Conservation (phyloP, 306 rosid genomes). For the Quercus parvula region DNA sequence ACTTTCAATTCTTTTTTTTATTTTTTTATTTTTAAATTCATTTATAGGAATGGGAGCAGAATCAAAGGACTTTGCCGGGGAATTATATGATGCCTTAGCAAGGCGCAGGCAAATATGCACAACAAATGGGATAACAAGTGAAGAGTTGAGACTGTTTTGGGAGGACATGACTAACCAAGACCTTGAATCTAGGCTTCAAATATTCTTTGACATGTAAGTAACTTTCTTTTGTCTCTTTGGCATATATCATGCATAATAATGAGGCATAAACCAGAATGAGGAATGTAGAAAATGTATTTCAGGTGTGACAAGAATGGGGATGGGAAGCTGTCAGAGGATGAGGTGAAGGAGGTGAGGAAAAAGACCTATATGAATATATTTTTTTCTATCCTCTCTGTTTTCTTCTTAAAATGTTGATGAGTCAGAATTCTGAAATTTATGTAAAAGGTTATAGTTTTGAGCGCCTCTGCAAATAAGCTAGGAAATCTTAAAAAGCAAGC, state of each 20-base stretch:
- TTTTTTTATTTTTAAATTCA: background rate
- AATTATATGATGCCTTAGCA: slow-evolving; percentile 64
- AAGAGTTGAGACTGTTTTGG: slow-evolving; percentile 63
- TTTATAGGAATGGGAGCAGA: slow-evolving; percentile 80
- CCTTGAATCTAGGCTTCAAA: slow-evolving; percentile 73
- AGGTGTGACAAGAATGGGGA: slow-evolving; percentile 99
- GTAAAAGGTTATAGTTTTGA: slow-evolving; percentile 83
- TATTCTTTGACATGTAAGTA: slow-evolving; percentile 89
- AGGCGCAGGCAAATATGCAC: slow-evolving; percentile 48
- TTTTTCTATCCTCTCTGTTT: background rate
- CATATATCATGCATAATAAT: background rate
- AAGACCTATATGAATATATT: slow-evolving; percentile 6
- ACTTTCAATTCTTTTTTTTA: background rate
- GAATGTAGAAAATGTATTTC: slow-evolving; percentile 17
- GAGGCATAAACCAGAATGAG: background rate
- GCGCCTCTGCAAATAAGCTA: slow-evolving; percentile 85
- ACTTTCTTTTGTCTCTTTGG: background rate
- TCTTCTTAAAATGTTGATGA: background rate
- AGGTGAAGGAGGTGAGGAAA: slow-evolving; percentile 74
- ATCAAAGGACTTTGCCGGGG: slow-evolving; percentile 84
- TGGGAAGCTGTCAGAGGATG: slow-evolving; percentile 86
- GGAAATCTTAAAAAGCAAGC: slow-evolving; percentile 75
- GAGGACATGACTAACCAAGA: slow-evolving; percentile 79
- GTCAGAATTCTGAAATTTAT: slow-evolving; percentile 26
- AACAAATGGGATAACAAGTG: slow-evolving; percentile 43